These are phyloP conservation scores for Backusella parvicylindrica DNA, from an alignment of 192 early-diverging fungal species.

Conservation along the genomic window DNA sequence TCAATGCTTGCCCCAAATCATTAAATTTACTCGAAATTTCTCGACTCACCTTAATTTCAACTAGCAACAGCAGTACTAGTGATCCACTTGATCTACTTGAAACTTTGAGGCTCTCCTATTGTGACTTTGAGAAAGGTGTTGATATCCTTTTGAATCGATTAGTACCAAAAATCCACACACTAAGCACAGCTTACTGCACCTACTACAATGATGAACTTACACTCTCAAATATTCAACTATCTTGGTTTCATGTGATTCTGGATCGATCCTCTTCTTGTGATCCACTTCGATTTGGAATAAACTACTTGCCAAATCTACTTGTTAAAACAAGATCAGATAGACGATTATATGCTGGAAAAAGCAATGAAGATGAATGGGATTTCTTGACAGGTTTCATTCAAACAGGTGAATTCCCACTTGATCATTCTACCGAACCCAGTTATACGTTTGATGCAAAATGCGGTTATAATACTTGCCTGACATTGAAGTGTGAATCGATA, in stretches of 20 bases:
- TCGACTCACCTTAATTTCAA: neutral
- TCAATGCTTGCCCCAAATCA: neutral
- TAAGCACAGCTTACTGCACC: neutral
- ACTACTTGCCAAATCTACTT: neutral
- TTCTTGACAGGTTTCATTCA: neutral
- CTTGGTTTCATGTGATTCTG: neutral
- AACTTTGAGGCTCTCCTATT: neutral
- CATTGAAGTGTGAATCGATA: neutral
- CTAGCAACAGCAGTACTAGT: neutral
- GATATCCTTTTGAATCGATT: neutral
- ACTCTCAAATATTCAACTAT: neutral
- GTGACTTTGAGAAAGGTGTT: neutral
- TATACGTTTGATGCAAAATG: neutral
- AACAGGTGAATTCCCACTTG: neutral
- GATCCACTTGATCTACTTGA: neutral
- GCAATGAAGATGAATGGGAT: neutral
- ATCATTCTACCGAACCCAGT: neutral
- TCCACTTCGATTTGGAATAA: neutral
- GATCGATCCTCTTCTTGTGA: neutral
- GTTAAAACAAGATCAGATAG: neutral
- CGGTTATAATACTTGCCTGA: neutral
- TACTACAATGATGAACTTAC: neutral
- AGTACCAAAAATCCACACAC: neutral
- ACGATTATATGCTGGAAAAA: neutral
- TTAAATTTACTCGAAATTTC: neutral